Conservation (phyloP, 257 asterid species). For the Rauvolfia tetraphylla region DNA sequence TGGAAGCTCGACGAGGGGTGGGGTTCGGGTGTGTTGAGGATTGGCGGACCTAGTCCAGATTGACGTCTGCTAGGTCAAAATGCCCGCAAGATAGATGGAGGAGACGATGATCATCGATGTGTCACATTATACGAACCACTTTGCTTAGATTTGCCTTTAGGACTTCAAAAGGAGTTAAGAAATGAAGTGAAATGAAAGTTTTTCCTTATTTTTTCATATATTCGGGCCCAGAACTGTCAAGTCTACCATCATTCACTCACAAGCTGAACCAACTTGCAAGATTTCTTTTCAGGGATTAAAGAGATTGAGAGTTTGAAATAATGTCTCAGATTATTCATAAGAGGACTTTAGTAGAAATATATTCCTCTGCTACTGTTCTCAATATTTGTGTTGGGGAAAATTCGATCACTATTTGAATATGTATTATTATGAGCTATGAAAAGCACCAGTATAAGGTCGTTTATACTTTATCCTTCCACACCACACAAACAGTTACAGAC, state of each 20-base stretch:
- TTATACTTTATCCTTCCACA: too few relatives aligned
- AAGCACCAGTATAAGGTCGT: slow-evolving; percentile 5
- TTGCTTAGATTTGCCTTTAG: not conserved
- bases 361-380: not conserved
- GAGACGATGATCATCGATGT: not conserved
- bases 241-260: not conserved
- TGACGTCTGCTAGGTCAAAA: slow-evolving; percentile 1
- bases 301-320: not conserved
- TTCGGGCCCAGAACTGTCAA: slow-evolving; percentile 17
- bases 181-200: not conserved
- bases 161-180: not conserved
- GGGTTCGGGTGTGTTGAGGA: not conserved
- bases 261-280: slow-evolving; percentile 14
- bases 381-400: not conserved
- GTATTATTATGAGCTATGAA: slow-evolving; percentile 9
- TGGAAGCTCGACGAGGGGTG: slow-evolving; percentile 2
- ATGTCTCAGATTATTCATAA: slow-evolving; percentile 1
- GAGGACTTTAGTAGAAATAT: not conserved
- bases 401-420: not conserved
- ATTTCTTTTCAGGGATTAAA: not conserved
- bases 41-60: not conserved
- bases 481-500: too few relatives aligned
- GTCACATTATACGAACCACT: slow-evolving; percentile 5
- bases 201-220: not conserved
- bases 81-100: not conserved